These are phyloP conservation scores for Tephrocybe sp. DNA, from an alignment of 768 basidiomycete genomes.

Conservation along the genomic window DNA sequence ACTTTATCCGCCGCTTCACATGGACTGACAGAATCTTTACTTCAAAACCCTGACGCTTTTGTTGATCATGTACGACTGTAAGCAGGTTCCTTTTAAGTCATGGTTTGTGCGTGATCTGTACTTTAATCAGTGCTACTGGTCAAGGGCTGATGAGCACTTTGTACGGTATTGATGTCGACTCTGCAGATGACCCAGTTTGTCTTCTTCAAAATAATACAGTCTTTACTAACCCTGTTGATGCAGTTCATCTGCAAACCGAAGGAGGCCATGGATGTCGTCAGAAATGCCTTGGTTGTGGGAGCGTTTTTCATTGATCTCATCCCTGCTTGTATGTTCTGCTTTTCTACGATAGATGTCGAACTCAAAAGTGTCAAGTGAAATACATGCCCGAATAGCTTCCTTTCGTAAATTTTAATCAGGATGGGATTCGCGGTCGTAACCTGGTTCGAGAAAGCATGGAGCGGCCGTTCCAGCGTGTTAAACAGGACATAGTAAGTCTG, in stretches of 20 bases:
- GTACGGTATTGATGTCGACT: not conserved
- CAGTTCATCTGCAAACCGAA: not conserved
- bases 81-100: not conserved
- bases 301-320: not conserved
- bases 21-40: not conserved
- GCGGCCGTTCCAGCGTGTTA: not conserved
- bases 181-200: not conserved
- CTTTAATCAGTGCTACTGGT: not conserved
- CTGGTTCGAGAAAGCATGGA: not conserved
- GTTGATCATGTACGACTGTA: not conserved
- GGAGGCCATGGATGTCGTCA: not conserved
- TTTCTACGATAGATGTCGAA: not conserved
- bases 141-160: not conserved
- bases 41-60: not conserved
- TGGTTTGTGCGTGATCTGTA: not conserved
- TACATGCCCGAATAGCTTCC: not conserved
- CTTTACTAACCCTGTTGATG: not conserved
- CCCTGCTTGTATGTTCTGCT: not conserved
- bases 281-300: not conserved
- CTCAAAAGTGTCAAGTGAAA: not conserved
- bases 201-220: not conserved
- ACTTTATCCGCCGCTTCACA: not conserved
- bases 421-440: not conserved
- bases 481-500: not conserved
- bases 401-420: not conserved